Conservation (phyloP, 2,329 filamentous ascomycete species). For the Monosporascus ibericus region DNA sequence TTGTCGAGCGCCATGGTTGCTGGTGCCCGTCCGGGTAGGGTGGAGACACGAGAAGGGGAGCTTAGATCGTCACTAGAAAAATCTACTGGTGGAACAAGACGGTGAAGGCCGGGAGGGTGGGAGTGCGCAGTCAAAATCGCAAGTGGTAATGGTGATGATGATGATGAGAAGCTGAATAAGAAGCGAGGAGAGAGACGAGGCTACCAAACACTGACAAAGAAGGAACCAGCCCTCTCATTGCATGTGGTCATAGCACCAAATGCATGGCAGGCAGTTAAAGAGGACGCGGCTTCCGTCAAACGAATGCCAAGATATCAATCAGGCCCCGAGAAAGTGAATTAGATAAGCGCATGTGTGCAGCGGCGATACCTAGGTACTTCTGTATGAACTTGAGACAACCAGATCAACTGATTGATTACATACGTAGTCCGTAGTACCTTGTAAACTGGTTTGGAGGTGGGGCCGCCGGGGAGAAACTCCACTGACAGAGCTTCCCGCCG, state of each 20-base stretch:
- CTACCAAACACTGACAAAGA: not conserved
- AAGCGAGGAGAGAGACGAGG: not conserved
- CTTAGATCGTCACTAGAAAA: no score
- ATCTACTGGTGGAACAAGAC: not conserved
- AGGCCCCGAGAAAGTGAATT: no score
- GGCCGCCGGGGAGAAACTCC: no score
- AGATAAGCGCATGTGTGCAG: no score
- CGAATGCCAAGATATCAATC: no score
- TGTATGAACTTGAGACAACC: no score
- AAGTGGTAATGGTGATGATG: not conserved
- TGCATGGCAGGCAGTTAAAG: not conserved
- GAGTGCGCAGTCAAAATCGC: not conserved
- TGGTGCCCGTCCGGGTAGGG: constrained; percentile 5
- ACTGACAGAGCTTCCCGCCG: no score
- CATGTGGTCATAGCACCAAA: no score
- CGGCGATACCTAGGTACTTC: no score
- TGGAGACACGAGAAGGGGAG: not conserved
- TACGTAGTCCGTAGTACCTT: no score
- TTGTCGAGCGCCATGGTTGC: constrained; percentile 93
- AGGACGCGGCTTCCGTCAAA: not conserved
- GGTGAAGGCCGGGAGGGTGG: not conserved
- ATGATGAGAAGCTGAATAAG: not conserved
- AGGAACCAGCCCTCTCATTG: not conserved
- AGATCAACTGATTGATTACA: no score
- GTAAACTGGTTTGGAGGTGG: no score